Evolutionary conservation across 164 flowering plant species (phyloP), one percentile per base, ranked within the genome.

Genomic region (Piper betle): DNA sequence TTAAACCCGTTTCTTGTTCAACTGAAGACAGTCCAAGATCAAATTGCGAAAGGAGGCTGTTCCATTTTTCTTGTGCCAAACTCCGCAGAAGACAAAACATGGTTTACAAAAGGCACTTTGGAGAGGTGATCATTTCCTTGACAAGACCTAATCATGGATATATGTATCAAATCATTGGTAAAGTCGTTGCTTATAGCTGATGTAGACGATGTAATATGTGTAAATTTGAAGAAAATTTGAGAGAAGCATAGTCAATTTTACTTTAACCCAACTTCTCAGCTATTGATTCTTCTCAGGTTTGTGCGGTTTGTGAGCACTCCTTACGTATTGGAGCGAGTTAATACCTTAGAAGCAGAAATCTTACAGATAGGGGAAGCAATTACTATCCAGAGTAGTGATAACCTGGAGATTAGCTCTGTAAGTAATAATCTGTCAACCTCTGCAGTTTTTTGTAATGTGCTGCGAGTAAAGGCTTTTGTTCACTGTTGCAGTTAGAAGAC

Each of bases 231-330:
- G n/a, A n/a, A n/a, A n/a, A n/a, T n/a, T 3, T 43, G 50, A 43
- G 50, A 43, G 50, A 9, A 15, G 50, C 50, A 43, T 15, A 8
- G 1, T 43, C 50, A 43, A 1, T 43, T 43, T n/a, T n/a, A 43
- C 12, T 43, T 10, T 8, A 43, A 8, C 50, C 12, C 12, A 8
- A 43, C 12, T 6, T 43, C 12, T 10, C 12, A 43, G 8, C 12
- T 15, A 7, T n/a, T 43, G 12, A 8, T 7, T 43, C 12, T 1
- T 43, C 12, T 6, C 15, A 91, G 97, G 84, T 92, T 92, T 82
- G 91, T 92, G 58, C 96, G 92, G 33, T 92, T 92, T 80, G 98
- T 92, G 69, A 89, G 91, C 82, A 92, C 87, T 57, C 98, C 98
- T 1, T 96, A 87, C 76, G 77, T 92, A 64, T 72, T 92, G 76